Evolutionary conservation across 176 grass and related monocot genomes (phyloP), one percentile per base, ranked within the genome.

Genomic region (Phoenix roebelenii): DNA sequence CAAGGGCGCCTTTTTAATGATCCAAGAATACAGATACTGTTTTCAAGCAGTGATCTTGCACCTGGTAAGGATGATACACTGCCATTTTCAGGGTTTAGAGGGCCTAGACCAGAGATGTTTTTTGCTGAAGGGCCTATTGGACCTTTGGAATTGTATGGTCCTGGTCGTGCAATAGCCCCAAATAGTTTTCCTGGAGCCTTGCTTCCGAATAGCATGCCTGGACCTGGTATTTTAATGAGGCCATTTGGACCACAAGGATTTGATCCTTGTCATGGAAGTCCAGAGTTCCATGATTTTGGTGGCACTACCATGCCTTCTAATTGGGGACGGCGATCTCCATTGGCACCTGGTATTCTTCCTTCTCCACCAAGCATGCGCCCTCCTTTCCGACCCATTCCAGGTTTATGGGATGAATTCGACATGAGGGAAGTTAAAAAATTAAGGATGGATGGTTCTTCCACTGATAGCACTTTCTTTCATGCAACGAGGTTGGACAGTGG

Each of bases 1-100:
- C 84, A 98, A 68, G 87, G 81, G 0, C 82, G 72, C 48, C 87
- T 98, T 56, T 98, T 98, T 51, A 85, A 98, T 28, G 87, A 98
- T 63, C 61, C 30, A 18, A 84, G 84, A 51, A 92, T 98, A 68
- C 81, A 90, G 52, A 85, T 98, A 49, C 74, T 83, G 30, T 98
- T 74, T 69, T 83, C 93, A 18, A 82, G 77, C 55, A 92, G 73
- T 58, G 88, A 77, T n/a, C 68, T 84, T 18, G 74, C 66, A 26
- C 65, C 81, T 39, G 68, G 52, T 55, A 82, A 74, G 53, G 59
- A 73, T 51, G 76, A 75, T 63, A 67, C 55, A 67, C 67, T 57
- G 58, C 52, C 19, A 1, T 57, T 73, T 67, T 15, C 71, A 67
- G 61, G 65, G 15, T 52, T 83, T 67, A 63, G 18, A 55, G 25